Conservation (phyloP, 768 basidiomycete species). For the Tephrocybe sp. region DNA sequence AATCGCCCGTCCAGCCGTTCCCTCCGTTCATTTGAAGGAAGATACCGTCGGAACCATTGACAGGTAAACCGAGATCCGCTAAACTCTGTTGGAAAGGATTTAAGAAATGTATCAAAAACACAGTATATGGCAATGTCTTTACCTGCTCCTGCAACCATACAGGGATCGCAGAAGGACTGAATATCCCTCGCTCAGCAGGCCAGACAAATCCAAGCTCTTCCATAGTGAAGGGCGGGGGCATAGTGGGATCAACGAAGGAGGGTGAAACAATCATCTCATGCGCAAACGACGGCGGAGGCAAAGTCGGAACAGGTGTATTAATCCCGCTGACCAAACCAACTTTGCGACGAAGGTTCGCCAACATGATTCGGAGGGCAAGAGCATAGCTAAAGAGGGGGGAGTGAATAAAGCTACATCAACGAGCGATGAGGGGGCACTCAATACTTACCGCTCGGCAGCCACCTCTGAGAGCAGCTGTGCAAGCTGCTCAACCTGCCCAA, state of each 20-base stretch:
- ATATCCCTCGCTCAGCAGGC: conserved; percentile 60
- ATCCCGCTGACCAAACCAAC: conserved; percentile 61
- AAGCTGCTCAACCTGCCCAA: conserved; percentile 84
- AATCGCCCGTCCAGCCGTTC: conserved; percentile 77
- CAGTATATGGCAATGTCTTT: conserved; percentile 21
- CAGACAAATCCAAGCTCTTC: conserved; percentile 82
- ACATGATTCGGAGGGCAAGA: conserved; percentile 88
- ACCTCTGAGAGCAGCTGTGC: conserved; percentile 89
- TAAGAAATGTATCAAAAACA: neutral
- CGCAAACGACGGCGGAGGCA: conserved; percentile 51
- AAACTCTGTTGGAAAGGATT: conserved; percentile 53
- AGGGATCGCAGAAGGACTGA: conserved; percentile 83
- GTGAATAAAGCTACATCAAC: neutral
- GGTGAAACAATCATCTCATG: conserved; percentile 63
- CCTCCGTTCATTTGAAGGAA: conserved; percentile 73
- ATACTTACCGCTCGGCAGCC: conserved; percentile 77
- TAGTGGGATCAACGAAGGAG: conserved; percentile 48
- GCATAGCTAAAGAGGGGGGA: conserved; percentile 60
- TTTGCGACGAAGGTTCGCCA: conserved; percentile 88
- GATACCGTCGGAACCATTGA: conserved; percentile 88
- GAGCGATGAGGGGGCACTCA: neutral
- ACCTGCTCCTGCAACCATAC: conserved; percentile 91
- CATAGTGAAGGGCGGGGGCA: conserved; percentile 71
- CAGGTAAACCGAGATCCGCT: conserved; percentile 86
- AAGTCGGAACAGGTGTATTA: conserved; percentile 35